Evolutionary conservation across 2,329 filamentous ascomycete species (phyloP), one percentile per base, ranked within the genome.

Genomic region (Fusarium avenaceum): DNA sequence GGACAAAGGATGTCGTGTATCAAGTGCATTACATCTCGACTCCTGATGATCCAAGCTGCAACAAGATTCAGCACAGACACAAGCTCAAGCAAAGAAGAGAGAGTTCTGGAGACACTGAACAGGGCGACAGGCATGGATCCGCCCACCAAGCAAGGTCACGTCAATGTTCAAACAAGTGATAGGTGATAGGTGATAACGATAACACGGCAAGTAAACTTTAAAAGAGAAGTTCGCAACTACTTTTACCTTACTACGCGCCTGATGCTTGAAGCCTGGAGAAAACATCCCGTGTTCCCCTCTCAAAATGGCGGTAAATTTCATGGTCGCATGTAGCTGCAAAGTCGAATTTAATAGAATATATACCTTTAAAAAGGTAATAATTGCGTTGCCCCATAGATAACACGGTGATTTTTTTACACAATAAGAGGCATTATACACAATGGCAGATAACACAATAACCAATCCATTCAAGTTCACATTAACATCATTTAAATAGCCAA

Each of bases 31-130:
- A 26, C n/a, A 50, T 32, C 35, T 50, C 30, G 49, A 57, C 46
- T 65, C 60, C 53, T 65, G 46, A 43, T 62, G 49, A 63, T 60
- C 43, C 51, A 57, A 63, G 47, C 49, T 64, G 48, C 49, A 48
- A 42, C 35, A 39, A 44, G 26, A 30, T 14, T 17, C 28, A 28
- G 24, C 24, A 24, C 24, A 28, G n/a, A 33, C 46, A 62, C 26
- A 19, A 43, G 22, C 49, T 32, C 17, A 24, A 22, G 35, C 15
- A 17, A 35, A 8, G 2, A 26, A 10, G 10, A 8, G 3, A 26
- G 7, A 26, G 26, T 26, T 10, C 8, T 26, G 9, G 26, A 26
- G 28, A 11, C 33, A 17, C 30, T 38, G 46, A 19, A 19, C 19
- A 19, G 19, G 19, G 19, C 19, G 42, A 43, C 30, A 46, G 50